Conservation (phyloP, 2,329 filamentous ascomycete genomes). For the Lachnellula suecica region DNA sequence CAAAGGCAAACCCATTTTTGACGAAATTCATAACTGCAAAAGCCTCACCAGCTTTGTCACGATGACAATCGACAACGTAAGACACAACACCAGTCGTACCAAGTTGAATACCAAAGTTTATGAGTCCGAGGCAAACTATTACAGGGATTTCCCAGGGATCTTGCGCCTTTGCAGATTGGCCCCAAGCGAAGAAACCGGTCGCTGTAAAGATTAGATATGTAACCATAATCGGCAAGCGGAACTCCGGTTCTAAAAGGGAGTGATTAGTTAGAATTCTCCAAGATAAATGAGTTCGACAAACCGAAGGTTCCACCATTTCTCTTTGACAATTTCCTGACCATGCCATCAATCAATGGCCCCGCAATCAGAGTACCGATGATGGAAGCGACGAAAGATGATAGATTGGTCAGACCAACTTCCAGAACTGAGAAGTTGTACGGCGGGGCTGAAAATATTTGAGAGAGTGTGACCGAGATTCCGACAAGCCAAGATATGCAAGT, state of each 20-base stretch:
- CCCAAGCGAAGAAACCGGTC: slow-evolving; percentile 40
- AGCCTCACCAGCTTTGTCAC: slow-evolving; percentile 38
- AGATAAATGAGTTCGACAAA: slow-evolving; percentile 3
- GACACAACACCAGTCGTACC: slow-evolving; percentile 38
- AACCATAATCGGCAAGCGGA: slow-evolving; percentile 33
- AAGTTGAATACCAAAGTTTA: slow-evolving; percentile 37
- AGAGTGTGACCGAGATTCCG: slow-evolving; percentile 47
- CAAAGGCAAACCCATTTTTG: slow-evolving; percentile 39
- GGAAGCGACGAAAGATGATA: slow-evolving; percentile 47
- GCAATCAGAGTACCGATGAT: slow-evolving; percentile 46
- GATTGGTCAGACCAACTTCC: slow-evolving; percentile 46
- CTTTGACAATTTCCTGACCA: slow-evolving; percentile 29
- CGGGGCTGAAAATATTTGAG: slow-evolving; percentile 33
- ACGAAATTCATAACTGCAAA: slow-evolving; percentile 41
- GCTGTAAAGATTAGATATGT: slow-evolving; percentile 31
- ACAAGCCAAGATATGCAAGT: slow-evolving; percentile 40
- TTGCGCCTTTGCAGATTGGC: slow-evolving; percentile 30
- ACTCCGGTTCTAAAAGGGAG: slow-evolving; percentile 39
- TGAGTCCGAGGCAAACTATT: slow-evolving; percentile 34
- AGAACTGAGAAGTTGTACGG: slow-evolving; percentile 37
- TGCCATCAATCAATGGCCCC: slow-evolving; percentile 42
- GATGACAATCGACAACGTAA: slow-evolving; percentile 41
- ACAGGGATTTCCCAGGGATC: slow-evolving; percentile 35
- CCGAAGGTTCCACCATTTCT: slow-evolving; percentile 25
- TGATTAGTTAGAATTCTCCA: slow-evolving; percentile 16